Evolutionary conservation across 495 filamentous ascomycete genomes (phyloP).

Genomic region (Niebla homalea): DNA sequence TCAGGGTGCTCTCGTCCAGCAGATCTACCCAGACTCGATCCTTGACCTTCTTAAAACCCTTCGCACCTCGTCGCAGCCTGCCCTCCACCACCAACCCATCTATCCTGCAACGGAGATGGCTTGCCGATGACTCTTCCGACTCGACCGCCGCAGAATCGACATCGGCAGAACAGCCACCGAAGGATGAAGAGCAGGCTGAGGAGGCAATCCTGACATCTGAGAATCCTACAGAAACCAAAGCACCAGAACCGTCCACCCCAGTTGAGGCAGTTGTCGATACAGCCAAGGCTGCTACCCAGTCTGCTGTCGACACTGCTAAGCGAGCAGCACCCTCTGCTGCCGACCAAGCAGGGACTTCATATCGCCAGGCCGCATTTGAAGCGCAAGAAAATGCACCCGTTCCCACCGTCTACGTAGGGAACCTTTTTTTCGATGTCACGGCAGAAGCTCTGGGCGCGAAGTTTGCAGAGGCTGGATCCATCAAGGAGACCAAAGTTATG

Average conservation of each 20-base stretch:
- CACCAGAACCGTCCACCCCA: neutral
- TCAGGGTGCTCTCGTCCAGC: conserved; percentile 40
- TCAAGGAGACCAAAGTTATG: conserved; percentile 42
- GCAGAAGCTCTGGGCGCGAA: conserved; percentile 54
- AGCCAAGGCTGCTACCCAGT: neutral
- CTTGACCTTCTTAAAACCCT: conserved; percentile 22
- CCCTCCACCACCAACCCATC: conserved; percentile 16
- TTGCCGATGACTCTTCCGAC: conserved; percentile 24
- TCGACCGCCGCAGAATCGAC: conserved; percentile 12
- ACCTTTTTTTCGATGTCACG: conserved; percentile 74
- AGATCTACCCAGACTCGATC: conserved; percentile 31
- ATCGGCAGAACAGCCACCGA: conserved; percentile 4
- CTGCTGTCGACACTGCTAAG: neutral
- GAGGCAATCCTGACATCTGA: conserved; percentile 8
- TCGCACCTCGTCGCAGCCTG: conserved; percentile 6
- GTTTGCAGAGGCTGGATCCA: conserved; percentile 51
- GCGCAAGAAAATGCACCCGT: neutral
- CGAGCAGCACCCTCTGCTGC: conserved; percentile 1
- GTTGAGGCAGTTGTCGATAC: neutral
- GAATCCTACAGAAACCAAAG: neutral
- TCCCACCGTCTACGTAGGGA: conserved; percentile 55
- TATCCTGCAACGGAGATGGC: conserved; percentile 29
- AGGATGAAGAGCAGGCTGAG: conserved; percentile 17
- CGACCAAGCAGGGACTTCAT: neutral
- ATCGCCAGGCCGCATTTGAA: neutral